Evolutionary conservation across 2,329 filamentous ascomycete genomes (phyloP).

Genomic region (Dryadomyces quercivorus): DNA sequence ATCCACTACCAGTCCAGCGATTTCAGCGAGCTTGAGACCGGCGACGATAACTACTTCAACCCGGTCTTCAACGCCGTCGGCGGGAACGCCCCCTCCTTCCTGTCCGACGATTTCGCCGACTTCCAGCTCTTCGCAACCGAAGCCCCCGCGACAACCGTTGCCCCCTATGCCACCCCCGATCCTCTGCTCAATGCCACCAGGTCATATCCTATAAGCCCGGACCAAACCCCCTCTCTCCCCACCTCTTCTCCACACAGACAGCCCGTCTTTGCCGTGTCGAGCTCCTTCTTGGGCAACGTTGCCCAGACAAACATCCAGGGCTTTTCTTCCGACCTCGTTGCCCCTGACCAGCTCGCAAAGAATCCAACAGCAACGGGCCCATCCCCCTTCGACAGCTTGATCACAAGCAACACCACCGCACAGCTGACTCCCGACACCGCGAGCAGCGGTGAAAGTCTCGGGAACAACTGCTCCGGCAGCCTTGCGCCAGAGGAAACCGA

Average conservation of each 20-base stretch:
- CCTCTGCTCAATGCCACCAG: conserved; percentile 14
- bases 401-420: conserved; percentile 12
- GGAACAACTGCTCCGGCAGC: conserved; percentile 6
- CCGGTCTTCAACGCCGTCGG: conserved; percentile 35
- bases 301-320: conserved; percentile 9
- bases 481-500: conserved; percentile 35
- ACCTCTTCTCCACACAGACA: conserved; percentile 26
- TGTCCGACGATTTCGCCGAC: conserved; percentile 21
- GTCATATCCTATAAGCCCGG: conserved; percentile 36
- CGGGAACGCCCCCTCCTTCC: conserved; percentile 30
- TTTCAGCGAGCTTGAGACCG: conserved; percentile 26
- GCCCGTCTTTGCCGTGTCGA: not conserved
- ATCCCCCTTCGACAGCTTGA: conserved; percentile 12
- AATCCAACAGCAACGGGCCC: conserved; percentile 22
- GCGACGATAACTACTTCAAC: conserved; percentile 24
- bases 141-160: not conserved
- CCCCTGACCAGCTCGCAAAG: conserved; percentile 29
- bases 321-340: conserved; percentile 21
- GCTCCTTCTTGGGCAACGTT: conserved; percentile 1
- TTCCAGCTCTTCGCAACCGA: conserved; percentile 7
- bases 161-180: conserved; percentile 9
- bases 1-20: conserved; percentile 37
- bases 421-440: conserved; percentile 38
- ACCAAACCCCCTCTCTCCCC: conserved; percentile 36
- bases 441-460: conserved; percentile 26